Conservation (phyloP, 768 basidiomycete species). For the Auricularia sp. region DNA sequence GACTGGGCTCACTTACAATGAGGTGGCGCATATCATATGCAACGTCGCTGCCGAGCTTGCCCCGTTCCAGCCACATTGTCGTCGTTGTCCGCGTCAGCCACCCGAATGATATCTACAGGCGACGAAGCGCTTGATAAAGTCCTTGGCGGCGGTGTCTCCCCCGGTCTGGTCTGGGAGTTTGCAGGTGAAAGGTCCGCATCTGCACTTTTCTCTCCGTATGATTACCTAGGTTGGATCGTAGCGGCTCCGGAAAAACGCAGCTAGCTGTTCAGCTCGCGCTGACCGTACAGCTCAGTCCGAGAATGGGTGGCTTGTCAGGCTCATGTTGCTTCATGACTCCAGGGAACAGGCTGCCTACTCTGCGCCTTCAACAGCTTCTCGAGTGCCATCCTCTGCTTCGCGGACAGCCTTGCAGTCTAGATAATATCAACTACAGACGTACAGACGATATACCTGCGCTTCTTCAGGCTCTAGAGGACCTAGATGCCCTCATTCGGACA, state of each 20-base stretch:
- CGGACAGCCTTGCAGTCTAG: conserved; percentile 33
- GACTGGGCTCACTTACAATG: conserved; percentile 40
- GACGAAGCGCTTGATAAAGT: conserved; percentile 55
- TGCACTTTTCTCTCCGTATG: not conserved
- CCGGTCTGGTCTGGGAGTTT: conserved; percentile 79
- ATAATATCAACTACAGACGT: conserved; percentile 52
- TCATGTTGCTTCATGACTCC: conserved; percentile 73
- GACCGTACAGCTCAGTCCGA: conserved; percentile 57
- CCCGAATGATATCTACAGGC: conserved; percentile 59
- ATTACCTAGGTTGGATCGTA: conserved; percentile 20
- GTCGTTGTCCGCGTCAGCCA: conserved; percentile 25
- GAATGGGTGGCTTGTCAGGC: conserved; percentile 49
- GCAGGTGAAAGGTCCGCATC: conserved; percentile 71
- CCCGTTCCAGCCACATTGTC: conserved; percentile 31
- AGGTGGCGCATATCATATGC: conserved; percentile 42
- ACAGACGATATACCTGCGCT: conserved; percentile 46
- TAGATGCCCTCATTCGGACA: conserved; percentile 41
- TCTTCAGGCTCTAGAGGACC: conserved; percentile 41
- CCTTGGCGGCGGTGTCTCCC: conserved; percentile 70
- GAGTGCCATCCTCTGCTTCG: conserved; percentile 39
- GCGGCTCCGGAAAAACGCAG: conserved; percentile 92
- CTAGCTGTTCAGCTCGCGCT: conserved; percentile 77
- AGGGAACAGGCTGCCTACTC: conserved; percentile 55
- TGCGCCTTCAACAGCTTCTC: conserved; percentile 56
- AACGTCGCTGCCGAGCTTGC: conserved; percentile 35